Base-by-base conservation (phyloP, 495 filamentous ascomycete species). In the Penicillium coprophilum region DNA sequence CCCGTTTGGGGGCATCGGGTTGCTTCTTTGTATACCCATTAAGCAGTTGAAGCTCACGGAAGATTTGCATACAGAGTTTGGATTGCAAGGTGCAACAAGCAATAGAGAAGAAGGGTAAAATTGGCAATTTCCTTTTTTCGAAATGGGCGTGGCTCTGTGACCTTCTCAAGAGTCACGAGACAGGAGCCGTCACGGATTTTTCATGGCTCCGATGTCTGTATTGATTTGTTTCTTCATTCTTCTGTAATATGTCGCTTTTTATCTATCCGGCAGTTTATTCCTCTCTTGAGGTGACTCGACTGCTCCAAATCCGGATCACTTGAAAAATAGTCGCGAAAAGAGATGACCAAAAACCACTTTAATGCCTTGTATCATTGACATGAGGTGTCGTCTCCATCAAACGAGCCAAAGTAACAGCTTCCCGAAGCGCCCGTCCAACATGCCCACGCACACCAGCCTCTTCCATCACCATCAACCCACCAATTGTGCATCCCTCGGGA, bases 401-500 rank as follows among this genome's bases (percentile, higher is more conserved):
- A 39, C 73, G 63, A 15, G 73, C 75, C 52, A 76, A 55, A n/a
- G 67, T 70, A 39, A 74, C 72, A 19, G 74, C 72, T 54, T 79
- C 75, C 41, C 76, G 56, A 19, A 79, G 40, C 23, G 67, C 71
- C 27, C 72, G 64, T 31, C 70, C 75, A 54, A 79, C 58, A 54
- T 62, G 58, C 1, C 75, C 73, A n/a, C 75, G 60, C 13, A 78
- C 71, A 13, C 66, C 73, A 2, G 57, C 69, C 55, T 77, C 73
- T 58, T 78, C 75, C 56, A 79, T 56, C 15, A 76, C 69, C 67
- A 77, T 73, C 46, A 76, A 56, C 1, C 76, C 76, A 0, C 69
- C 74, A 60, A 78, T 77, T 12, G 76, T 79, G 48, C 73, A 78
- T 7, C 76, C 75, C 38, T 71, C 74, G 0, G 74, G 71, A 4